Evolutionary conservation across 1,139 yeast genomes (phyloP).

Genomic region (Pichia sp.): DNA sequence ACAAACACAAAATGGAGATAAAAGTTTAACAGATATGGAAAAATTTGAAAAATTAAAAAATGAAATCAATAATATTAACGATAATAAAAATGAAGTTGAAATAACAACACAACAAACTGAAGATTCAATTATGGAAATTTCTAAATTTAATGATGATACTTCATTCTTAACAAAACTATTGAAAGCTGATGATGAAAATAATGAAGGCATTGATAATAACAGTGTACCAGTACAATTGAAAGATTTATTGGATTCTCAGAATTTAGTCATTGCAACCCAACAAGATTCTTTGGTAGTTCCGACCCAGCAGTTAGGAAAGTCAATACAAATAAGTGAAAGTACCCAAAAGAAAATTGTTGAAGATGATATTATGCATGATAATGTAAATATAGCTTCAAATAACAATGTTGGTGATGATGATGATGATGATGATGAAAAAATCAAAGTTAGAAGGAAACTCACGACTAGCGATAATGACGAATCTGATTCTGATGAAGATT

Average conservation of each 20-base stretch:
- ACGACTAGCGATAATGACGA: constrained; percentile 2
- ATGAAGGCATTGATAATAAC: constrained; percentile 6
- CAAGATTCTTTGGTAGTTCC: constrained; percentile 12
- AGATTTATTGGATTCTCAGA: constrained; percentile 25
- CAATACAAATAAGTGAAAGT: background rate
- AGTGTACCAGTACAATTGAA: background rate
- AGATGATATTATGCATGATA: constrained; percentile 5
- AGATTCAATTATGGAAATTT: constrained; percentile 9
- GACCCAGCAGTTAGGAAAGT: background rate
- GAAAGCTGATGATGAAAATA: constrained; percentile 2
- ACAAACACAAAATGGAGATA: constrained; percentile 14
- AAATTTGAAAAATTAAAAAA: constrained; percentile 19
- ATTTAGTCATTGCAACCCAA: constrained; percentile 27
- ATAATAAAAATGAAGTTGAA: background rate
- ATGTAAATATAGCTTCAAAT: constrained; percentile 6
- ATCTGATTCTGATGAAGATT: constrained; percentile 23
- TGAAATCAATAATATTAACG: background rate
- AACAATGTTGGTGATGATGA: constrained; percentile 6
- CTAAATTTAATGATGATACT: constrained; percentile 1
- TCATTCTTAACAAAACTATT: constrained; percentile 13
- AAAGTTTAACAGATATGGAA: constrained; percentile 16
- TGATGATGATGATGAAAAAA: constrained; percentile 15
- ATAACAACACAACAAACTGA: constrained; percentile 1
- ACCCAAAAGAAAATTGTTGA: background rate
- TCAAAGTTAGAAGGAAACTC: constrained; percentile 8